Conservation (phyloP, 768 basidiomycete species). For the Mycena capillaripes region DNA sequence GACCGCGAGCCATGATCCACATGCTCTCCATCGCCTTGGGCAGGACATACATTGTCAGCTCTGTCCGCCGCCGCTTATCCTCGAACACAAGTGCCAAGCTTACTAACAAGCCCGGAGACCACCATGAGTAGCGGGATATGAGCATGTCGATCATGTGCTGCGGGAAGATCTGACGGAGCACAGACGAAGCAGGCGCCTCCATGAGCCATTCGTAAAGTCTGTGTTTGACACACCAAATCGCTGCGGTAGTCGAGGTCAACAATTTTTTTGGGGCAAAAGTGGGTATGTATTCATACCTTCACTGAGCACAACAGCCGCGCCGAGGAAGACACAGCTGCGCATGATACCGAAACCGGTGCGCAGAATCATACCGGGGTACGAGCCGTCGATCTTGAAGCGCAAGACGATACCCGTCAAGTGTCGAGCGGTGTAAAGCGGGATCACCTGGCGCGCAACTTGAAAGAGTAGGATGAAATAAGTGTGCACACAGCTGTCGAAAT, state of each 20-base stretch:
- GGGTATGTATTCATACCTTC: too few relatives aligned
- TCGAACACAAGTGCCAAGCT: slow-evolving; percentile 89
- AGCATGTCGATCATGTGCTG: slow-evolving; percentile 67
- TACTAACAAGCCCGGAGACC: slow-evolving; percentile 78
- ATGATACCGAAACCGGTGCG: slow-evolving; percentile 79
- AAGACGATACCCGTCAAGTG: slow-evolving; percentile 90
- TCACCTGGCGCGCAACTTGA: slow-evolving; percentile 86
- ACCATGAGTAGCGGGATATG: slow-evolving; percentile 79
- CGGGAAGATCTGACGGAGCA: slow-evolving; percentile 56
- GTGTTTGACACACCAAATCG: slow-evolving; percentile 77
- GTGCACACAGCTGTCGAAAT: slow-evolving; percentile 67
- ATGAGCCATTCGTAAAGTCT: slow-evolving; percentile 66
- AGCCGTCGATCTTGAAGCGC: slow-evolving; percentile 74
- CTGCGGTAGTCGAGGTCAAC: slow-evolving; percentile 50
- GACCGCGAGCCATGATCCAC: slow-evolving; percentile 85
- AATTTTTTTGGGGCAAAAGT: too few relatives aligned
- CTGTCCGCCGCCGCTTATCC: slow-evolving; percentile 86
- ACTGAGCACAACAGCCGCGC: slow-evolving; percentile 85
- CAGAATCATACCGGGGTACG: slow-evolving; percentile 77
- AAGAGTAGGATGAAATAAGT: slow-evolving; percentile 79
- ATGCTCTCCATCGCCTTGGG: slow-evolving; percentile 92
- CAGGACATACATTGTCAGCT: slow-evolving; percentile 92
- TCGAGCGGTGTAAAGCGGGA: slow-evolving; percentile 88
- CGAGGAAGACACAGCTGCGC: slow-evolving; percentile 90
- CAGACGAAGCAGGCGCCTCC: slow-evolving; percentile 46